Conservation (phyloP, 1,284 basidiomycete genomes). For the Porodaedalea pini region DNA sequence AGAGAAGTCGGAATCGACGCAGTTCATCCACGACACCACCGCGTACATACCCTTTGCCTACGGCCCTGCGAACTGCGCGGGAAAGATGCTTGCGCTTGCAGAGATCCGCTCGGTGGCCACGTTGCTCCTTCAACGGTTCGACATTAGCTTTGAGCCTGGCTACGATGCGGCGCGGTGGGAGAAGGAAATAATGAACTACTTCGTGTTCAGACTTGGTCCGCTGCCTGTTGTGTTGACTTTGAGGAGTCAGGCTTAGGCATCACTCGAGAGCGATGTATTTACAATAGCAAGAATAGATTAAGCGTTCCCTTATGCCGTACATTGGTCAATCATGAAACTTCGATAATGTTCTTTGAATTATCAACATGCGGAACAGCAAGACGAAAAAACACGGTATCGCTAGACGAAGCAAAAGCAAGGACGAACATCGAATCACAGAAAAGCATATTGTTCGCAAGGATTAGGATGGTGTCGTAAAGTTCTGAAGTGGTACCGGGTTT, state of each 20-base stretch:
- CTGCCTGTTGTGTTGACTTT: constrained; percentile 25
- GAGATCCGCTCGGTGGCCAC: constrained; percentile 31
- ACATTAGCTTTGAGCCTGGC: constrained; percentile 27
- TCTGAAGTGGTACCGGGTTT: too few species aligned
- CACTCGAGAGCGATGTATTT: not conserved
- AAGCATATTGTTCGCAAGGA: too few species aligned
- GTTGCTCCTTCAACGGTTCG: constrained; percentile 31
- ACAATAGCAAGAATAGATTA: too few species aligned
- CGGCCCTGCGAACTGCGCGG: constrained; percentile 35
- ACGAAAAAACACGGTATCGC: too few species aligned
- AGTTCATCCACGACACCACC: constrained; percentile 29
- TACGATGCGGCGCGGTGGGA: constrained; percentile 30
- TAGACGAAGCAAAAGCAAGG: too few species aligned
- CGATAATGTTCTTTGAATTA: too few species aligned
- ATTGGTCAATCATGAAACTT: too few species aligned
- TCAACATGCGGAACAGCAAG: too few species aligned
- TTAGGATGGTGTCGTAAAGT: too few species aligned
- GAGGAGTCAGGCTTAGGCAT: not conserved
- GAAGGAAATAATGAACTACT: constrained; percentile 28
- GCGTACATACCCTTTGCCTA: constrained; percentile 35
- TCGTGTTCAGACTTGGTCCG: constrained; percentile 29
- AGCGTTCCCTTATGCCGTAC: too few species aligned
- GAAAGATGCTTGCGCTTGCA: constrained; percentile 31
- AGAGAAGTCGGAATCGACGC: not conserved
- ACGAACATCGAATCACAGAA: too few species aligned